Percentiles rank a stretch among this genome's conserved stretches.
phyloP scores from a whole-genome alignment of 805 yeast species.

The Kazachstania martiniae region DNA sequence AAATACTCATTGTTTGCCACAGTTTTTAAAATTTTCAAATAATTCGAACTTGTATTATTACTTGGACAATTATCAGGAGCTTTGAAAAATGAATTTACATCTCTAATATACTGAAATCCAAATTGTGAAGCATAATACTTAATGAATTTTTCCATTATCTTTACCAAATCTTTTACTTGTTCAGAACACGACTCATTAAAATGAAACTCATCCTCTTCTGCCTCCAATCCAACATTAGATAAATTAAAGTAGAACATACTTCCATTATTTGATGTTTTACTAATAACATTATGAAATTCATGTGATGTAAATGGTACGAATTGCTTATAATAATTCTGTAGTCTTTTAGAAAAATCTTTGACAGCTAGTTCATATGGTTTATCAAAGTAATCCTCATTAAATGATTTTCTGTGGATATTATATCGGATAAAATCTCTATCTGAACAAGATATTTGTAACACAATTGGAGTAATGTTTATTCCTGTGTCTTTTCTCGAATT shows the following conservation, averaged over 20 bases:
- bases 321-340: constrained; percentile 36
- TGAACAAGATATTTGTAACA: constrained; percentile 52
- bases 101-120: constrained; percentile 15
- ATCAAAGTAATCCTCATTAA: constrained; percentile 48
- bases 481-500: constrained; percentile 8
- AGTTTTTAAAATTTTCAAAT: not conserved
- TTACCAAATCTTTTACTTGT: constrained; percentile 9
- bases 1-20: constrained; percentile 1
- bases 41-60: too few species aligned
- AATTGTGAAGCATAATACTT: constrained; percentile 13
- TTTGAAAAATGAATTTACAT: constrained; percentile 7
- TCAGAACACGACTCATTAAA: not conserved
- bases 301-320: constrained; percentile 18
- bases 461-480: constrained; percentile 35
- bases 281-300: constrained; percentile 13
- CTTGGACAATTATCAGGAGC: not conserved
- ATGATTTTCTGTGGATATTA: constrained; percentile 56
- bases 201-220: too few species aligned
- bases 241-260: constrained; percentile 3
- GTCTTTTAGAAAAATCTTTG: constrained; percentile 47
- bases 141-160: constrained; percentile 13
- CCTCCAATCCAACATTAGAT: constrained; percentile 2
- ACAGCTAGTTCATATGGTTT: constrained; percentile 43
- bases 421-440: constrained; percentile 40
- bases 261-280: not conserved